Evolutionary conservation across 2,329 filamentous ascomycete species (phyloP).

Genomic region (Capronia coronata): DNA sequence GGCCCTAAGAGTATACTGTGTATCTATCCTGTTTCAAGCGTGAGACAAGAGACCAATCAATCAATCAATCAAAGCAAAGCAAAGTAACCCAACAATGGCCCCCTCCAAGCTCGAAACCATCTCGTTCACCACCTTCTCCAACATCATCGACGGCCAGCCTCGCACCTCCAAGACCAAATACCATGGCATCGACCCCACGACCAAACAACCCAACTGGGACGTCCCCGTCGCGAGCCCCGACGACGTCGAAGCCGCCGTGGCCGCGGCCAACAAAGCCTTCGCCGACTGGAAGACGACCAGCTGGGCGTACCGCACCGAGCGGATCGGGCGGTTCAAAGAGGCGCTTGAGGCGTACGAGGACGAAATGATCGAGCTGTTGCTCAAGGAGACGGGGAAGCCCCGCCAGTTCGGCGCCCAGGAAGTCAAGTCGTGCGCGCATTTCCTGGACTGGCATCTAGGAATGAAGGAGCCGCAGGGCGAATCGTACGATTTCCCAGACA

Average conservation of each 20-base stretch:
- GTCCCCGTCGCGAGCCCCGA: conserved; percentile 40
- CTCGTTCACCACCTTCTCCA: conserved; percentile 36
- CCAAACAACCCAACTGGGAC: conserved; percentile 41
- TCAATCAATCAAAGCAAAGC: no score
- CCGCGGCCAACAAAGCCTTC: conserved; percentile 43
- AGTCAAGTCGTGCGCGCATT: neutral
- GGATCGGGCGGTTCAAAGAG: conserved; percentile 39
- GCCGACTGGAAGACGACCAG: conserved; percentile 43
- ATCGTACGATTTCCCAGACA: conserved; percentile 41
- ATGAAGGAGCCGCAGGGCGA: conserved; percentile 38
- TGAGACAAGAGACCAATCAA: no score
- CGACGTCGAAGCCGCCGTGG: conserved; percentile 45
- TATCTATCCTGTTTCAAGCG: no score
- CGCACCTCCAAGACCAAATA: conserved; percentile 34
- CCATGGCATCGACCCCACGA: conserved; percentile 43
- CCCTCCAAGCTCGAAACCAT: conserved; percentile 17
- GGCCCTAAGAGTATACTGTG: no score
- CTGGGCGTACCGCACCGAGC: conserved; percentile 40
- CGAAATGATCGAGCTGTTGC: conserved; percentile 42
- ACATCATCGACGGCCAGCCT: conserved; percentile 42
- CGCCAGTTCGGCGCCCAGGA: conserved; percentile 12
- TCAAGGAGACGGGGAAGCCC: conserved; percentile 49
- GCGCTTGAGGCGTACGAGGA: conserved; percentile 38
- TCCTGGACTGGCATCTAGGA: conserved; percentile 15
- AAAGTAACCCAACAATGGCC: conserved; percentile 3